Conservation (phyloP, 2,329 filamentous ascomycete genomes). For the Fusarium sp. region DNA sequence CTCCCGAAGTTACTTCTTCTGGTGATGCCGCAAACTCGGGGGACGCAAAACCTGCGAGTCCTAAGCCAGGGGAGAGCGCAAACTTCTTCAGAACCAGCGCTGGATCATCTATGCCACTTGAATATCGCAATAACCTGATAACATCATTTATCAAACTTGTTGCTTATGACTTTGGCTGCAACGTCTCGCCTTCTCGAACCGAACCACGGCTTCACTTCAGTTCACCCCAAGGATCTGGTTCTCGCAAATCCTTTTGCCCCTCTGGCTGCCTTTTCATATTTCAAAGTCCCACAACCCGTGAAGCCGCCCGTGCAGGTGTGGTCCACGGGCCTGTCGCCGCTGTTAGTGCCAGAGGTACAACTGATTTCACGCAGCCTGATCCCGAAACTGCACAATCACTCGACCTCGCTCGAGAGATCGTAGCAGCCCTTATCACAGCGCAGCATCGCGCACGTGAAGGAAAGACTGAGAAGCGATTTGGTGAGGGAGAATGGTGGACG, state of each 20-base stretch:
- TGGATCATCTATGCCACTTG: slow-evolving; percentile 66
- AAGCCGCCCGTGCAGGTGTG: slow-evolving; percentile 66
- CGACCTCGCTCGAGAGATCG: slow-evolving; percentile 69
- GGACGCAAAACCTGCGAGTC: slow-evolving; percentile 16
- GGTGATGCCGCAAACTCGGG: slow-evolving; percentile 9
- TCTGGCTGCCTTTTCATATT: slow-evolving; percentile 69
- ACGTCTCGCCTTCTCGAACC: slow-evolving; percentile 62
- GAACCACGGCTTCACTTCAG: slow-evolving; percentile 68
- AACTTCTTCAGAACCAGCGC: slow-evolving; percentile 53
- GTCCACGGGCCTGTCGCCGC: slow-evolving; percentile 70
- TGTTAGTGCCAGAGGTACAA: slow-evolving; percentile 66
- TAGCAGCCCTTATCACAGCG: slow-evolving; percentile 68
- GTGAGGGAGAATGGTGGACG: slow-evolving; percentile 70
- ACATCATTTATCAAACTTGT: slow-evolving; percentile 71
- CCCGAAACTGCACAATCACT: slow-evolving; percentile 65
- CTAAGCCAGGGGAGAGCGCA: slow-evolving; percentile 17
- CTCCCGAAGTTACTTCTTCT: slow-evolving; percentile 34
- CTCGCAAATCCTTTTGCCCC: slow-evolving; percentile 64
- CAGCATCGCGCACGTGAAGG: slow-evolving; percentile 70
- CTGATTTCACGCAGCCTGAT: slow-evolving; percentile 56
- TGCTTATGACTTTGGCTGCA: slow-evolving; percentile 73
- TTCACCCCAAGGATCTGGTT: slow-evolving; percentile 46
- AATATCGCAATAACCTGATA: slow-evolving; percentile 66
- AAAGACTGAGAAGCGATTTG: slow-evolving; percentile 64
- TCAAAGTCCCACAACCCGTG: slow-evolving; percentile 67